phyloP scores from a whole-genome alignment of 768 basidiomycete species.

The Calocybe cyanea region DNA sequence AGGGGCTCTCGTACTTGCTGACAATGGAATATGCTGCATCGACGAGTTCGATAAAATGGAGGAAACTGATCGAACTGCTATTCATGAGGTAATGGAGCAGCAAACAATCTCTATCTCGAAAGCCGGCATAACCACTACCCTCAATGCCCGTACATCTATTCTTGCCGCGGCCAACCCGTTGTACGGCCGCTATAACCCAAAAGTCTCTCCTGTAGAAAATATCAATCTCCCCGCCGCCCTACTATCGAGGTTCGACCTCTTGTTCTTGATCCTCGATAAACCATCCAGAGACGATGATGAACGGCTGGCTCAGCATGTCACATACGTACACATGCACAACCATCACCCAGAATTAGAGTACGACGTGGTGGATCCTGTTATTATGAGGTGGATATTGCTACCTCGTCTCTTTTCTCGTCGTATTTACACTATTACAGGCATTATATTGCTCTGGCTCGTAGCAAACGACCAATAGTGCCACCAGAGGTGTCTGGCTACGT shows the following conservation, averaged over 20 bases:
- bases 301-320: slow-evolving; percentile 93
- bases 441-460: slow-evolving; percentile 90
- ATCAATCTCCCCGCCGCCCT: slow-evolving; percentile 98
- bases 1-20: slow-evolving; percentile 96
- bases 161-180: slow-evolving; percentile 97
- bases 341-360: slow-evolving; percentile 80
- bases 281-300: slow-evolving; percentile 95
- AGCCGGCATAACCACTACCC: slow-evolving; percentile 96
- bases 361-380: slow-evolving; percentile 78
- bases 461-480: slow-evolving; percentile 87
- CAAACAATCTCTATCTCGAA: slow-evolving; percentile 99
- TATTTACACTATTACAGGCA: slow-evolving; percentile 48
- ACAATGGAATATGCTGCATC: slow-evolving; percentile 99
- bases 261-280: slow-evolving; percentile 97
- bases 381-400: slow-evolving; percentile 69
- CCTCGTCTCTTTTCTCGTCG: slow-evolving; percentile 7
- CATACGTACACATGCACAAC: slow-evolving; percentile 97
- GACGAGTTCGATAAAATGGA: slow-evolving; percentile 99
- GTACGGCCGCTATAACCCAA: slow-evolving; percentile 97
- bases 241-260: slow-evolving; percentile 91
- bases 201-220: slow-evolving; percentile 96
- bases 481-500: slow-evolving; percentile 86
- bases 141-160: slow-evolving; percentile 96
- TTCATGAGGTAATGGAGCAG: slow-evolving; percentile 99
- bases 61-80: slow-evolving; percentile 93